Percentiles rank a stretch among this genome's conserved stretches.
Evolutionary conservation across 176 grass and related monocot genomes (phyloP).

Genomic region (Echinochloa phyllopogon): DNA sequence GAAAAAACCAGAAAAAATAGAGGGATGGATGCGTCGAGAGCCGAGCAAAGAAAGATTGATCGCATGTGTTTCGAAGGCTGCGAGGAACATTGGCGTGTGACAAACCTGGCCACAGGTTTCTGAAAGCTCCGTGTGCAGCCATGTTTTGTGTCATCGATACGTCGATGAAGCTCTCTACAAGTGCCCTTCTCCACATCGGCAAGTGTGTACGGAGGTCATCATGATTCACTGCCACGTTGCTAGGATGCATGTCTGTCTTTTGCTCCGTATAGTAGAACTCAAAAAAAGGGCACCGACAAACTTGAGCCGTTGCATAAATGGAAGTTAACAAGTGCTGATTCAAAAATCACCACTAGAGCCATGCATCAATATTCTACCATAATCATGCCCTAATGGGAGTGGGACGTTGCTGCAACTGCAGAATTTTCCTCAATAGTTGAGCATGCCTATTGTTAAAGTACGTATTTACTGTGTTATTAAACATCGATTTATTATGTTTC

Average conservation of each 20-base stretch:
- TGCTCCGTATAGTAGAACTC: too few species aligned
- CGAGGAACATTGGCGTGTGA: constrained; percentile 45
- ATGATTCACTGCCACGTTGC: neutral
- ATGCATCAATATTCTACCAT: too few species aligned
- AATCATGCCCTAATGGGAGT: too few species aligned
- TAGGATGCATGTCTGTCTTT: neutral
- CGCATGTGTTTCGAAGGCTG: neutral
- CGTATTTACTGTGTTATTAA: too few species aligned
- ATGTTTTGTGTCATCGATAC: neutral
- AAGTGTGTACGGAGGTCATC: neutral
- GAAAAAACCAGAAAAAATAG: neutral
- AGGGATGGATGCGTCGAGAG: constrained; percentile 26
- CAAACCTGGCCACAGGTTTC: constrained; percentile 46
- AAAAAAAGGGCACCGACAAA: neutral
- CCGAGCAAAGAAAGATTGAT: constrained; percentile 10
- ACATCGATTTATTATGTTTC: too few species aligned
- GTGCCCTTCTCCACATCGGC: neutral
- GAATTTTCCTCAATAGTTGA: too few species aligned
- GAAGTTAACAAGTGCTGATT: neutral
- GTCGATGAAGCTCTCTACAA: neutral
- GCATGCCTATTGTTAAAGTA: too few species aligned
- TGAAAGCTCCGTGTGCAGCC: neutral
- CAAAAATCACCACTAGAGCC: too few species aligned
- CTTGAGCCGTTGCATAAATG: neutral
- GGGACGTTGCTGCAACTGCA: too few species aligned